These are phyloP conservation scores for Lodderomyces parapsilosis DNA, from an alignment of 1,139 yeast genomes.

Conservation along the genomic window DNA sequence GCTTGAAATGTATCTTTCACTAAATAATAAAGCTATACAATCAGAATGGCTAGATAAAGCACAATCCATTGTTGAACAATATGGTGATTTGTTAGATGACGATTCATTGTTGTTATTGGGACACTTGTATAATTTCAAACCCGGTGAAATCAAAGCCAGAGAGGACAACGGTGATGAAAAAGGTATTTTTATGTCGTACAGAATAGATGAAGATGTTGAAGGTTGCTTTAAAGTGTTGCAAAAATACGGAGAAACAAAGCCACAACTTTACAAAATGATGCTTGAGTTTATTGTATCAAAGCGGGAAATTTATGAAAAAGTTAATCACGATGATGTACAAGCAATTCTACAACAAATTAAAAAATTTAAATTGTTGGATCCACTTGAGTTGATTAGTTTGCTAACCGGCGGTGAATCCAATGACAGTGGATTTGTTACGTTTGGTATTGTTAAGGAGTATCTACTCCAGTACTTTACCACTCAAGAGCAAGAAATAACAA, in stretches of 20 bases:
- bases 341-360: slow-evolving; percentile 54
- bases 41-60: slow-evolving; percentile 69
- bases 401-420: slow-evolving; percentile 27
- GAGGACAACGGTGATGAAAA: slow-evolving; percentile 52
- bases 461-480: slow-evolving; percentile 60
- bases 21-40: slow-evolving; percentile 43
- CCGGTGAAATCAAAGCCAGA: slow-evolving; percentile 42
- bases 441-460: slow-evolving; percentile 73
- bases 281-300: slow-evolving; percentile 64
- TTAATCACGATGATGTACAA: slow-evolving; percentile 47
- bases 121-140: slow-evolving; percentile 58
- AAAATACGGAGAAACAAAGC: slow-evolving; percentile 60
- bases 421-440: slow-evolving; percentile 60
- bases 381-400: slow-evolving; percentile 73
- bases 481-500: slow-evolving; percentile 65
- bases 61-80: slow-evolving; percentile 41
- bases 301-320: slow-evolving; percentile 48
- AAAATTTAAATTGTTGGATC: slow-evolving; percentile 57
- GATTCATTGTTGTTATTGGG: slow-evolving; percentile 64
- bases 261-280: slow-evolving; percentile 66
- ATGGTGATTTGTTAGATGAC: slow-evolving; percentile 50
- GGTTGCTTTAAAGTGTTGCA: slow-evolving; percentile 58
- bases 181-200: slow-evolving; percentile 64
- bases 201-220: slow-evolving; percentile 55
- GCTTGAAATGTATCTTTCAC: slow-evolving; percentile 74